These are phyloP conservation scores for Cymbidium sinense DNA, from an alignment of 106 monocot species.

Conservation along the genomic window DNA sequence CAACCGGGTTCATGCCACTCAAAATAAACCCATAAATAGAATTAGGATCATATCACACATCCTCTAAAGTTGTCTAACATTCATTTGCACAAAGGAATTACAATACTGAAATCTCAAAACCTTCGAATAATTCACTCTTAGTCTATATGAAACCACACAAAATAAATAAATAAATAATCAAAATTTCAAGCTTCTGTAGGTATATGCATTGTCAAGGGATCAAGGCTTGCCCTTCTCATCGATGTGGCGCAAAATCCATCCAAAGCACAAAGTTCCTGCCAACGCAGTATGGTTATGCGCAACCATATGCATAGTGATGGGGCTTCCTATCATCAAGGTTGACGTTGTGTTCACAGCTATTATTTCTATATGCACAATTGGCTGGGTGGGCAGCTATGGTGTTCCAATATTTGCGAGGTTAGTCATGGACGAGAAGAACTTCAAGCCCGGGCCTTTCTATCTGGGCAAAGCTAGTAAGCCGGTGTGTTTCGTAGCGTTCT, in stretches of 20 bases:
- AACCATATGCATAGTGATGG: slow-evolving; percentile 48
- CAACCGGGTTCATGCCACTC: no score
- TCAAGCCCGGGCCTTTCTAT: slow-evolving; percentile 64
- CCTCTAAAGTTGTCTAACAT: no score
- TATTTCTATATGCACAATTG: slow-evolving; percentile 55
- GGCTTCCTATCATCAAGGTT: slow-evolving; percentile 56
- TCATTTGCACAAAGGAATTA: no score
- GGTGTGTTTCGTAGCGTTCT: slow-evolving; percentile 52
- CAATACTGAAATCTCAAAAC: no score
- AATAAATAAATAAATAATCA: not conserved
- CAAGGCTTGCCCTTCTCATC: slow-evolving; percentile 63
- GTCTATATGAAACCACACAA: not conserved
- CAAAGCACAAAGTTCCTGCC: slow-evolving; percentile 52
- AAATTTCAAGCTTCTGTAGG: slow-evolving; percentile 16
- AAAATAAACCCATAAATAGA: no score
- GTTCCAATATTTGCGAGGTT: slow-evolving; percentile 75
- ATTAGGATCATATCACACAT: no score
- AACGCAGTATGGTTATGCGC: slow-evolving; percentile 74
- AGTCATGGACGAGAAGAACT: slow-evolving; percentile 54
- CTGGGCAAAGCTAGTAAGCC: slow-evolving; percentile 47
- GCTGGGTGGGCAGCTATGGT: slow-evolving; percentile 74
- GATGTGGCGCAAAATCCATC: slow-evolving; percentile 57
- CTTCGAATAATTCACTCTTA: no score
- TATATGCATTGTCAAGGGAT: slow-evolving; percentile 74
- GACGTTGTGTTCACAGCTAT: slow-evolving; percentile 75